Base-by-base conservation (phyloP, 2,329 filamentous ascomycete genomes). In the Zasmidium angulare region DNA sequence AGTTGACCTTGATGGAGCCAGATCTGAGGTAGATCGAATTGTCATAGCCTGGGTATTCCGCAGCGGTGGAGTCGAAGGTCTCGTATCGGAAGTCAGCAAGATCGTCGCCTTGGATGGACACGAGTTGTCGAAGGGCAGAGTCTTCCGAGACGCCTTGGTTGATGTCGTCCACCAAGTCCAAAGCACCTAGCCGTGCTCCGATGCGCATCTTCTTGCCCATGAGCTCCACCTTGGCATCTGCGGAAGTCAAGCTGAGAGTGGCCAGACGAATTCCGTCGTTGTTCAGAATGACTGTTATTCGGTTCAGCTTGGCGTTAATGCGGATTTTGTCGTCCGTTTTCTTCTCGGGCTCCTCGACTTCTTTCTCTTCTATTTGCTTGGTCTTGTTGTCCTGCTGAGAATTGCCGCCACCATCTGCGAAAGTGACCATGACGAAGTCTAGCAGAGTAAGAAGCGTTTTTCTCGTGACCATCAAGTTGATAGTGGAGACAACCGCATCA, bases 41-140 rank as follows among this genome's bases (percentile, higher is more conserved):
- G 72, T 98, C 93, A 70, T 98, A 96, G 11, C 95, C 96, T 4
- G 95, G 96, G 69, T 98, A 98, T 11, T 85, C 82, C 55, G 89
- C 84, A 1, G 87, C 86, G 21, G 84, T 82, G 0, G 88, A 75
- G 72, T 98, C 92, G 68, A 96, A 99, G 0, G 95, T 99, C 75
- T 99, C 91, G 69, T 99, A 99, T 56, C 91, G 89, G 79, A 99
- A 98, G 73, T 99, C 95, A 1, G 93, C 93, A 19, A 99, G 84
- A 61, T 98, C 93, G 57, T 98, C 88, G 11, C 96, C 96, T 74
- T 99, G 90, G 26, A 99, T 99, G 0, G 92, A 93, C 46, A 99
- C 87, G 21, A 99, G 83, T 65, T 93, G 88, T 43, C 95, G 88
- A 22, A 98, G 81, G 47, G 88, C 85, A 0, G 93, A 97, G 24